Evolutionary conservation across 257 asterid genomes (phyloP).

Genomic region (Nyctanthes arbortristis): DNA sequence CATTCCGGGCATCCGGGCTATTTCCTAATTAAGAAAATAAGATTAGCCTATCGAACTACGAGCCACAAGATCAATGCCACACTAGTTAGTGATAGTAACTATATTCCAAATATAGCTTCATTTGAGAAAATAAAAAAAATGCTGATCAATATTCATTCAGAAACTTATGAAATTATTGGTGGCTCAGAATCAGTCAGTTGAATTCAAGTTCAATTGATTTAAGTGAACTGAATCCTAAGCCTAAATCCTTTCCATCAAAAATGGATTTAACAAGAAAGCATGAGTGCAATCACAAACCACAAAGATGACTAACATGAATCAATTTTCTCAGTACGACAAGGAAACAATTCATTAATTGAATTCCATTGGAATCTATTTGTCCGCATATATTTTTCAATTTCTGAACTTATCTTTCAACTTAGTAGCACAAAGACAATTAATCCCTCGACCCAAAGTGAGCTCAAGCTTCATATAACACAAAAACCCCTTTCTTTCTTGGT

Average conservation of each 20-base stretch:
- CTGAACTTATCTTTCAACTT: not conserved
- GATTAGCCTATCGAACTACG: slow-evolving; percentile 6
- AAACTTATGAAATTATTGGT: not conserved
- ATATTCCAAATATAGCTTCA: not conserved
- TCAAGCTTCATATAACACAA: not conserved
- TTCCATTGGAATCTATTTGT: not conserved
- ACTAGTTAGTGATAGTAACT: not conserved
- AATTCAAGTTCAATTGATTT: not conserved
- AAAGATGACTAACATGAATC: not conserved
- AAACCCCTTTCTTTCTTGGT: not conserved
- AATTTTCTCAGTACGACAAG: not conserved
- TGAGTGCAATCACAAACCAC: not conserved
- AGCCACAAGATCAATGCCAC: not conserved
- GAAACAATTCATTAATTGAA: not conserved
- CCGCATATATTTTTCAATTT: not conserved
- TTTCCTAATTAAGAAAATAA: slow-evolving; percentile 37
- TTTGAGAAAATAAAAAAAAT: not conserved
- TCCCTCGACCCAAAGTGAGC: not conserved
- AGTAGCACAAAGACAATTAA: not conserved
- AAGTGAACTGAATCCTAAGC: not conserved
- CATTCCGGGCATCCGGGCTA: slow-evolving; percentile 64
- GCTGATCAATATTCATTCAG: not conserved
- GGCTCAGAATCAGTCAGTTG: not conserved
- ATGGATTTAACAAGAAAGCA: not conserved
- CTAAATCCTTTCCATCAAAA: not conserved